phyloP scores from a whole-genome alignment of 768 basidiomycete genomes.

The Amanita jacksonii region DNA sequence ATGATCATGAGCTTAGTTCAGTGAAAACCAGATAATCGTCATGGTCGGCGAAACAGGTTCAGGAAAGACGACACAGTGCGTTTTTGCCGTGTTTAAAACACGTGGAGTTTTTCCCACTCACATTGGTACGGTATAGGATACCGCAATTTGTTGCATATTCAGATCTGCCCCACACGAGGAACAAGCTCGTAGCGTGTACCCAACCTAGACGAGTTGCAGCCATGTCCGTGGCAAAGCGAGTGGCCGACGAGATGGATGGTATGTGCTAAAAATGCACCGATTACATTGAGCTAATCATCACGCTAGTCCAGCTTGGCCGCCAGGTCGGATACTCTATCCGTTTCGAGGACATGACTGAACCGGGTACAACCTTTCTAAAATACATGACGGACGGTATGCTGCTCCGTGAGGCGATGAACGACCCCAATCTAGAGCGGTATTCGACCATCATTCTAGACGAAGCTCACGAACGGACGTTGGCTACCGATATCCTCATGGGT shows the following conservation, averaged over 20 bases:
- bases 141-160: constrained; percentile 95
- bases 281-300: background rate
- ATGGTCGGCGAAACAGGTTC: constrained; percentile 94
- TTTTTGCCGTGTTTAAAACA: no score
- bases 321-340: constrained; percentile 98
- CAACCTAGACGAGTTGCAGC: constrained; percentile 95
- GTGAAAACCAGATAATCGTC: constrained; percentile 73
- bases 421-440: constrained; percentile 79
- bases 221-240: constrained; percentile 97
- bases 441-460: constrained; percentile 98
- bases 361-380: constrained; percentile 89
- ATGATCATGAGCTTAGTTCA: constrained; percentile 40
- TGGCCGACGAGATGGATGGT: constrained; percentile 99
- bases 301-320: constrained; percentile 77
- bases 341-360: constrained; percentile 94
- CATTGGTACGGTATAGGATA: constrained; percentile 44
- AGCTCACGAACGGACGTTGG: constrained; percentile 95
- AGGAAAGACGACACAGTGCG: constrained; percentile 93
- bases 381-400: constrained; percentile 99
- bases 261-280: constrained; percentile 19
- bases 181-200: constrained; percentile 92
- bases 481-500: constrained; percentile 98
- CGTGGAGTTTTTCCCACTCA: background rate
- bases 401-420: constrained; percentile 97
- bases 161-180: constrained; percentile 82